Evolutionary conservation across 768 basidiomycete genomes (phyloP).

Genomic region (Pulveroboletus sp.): DNA sequence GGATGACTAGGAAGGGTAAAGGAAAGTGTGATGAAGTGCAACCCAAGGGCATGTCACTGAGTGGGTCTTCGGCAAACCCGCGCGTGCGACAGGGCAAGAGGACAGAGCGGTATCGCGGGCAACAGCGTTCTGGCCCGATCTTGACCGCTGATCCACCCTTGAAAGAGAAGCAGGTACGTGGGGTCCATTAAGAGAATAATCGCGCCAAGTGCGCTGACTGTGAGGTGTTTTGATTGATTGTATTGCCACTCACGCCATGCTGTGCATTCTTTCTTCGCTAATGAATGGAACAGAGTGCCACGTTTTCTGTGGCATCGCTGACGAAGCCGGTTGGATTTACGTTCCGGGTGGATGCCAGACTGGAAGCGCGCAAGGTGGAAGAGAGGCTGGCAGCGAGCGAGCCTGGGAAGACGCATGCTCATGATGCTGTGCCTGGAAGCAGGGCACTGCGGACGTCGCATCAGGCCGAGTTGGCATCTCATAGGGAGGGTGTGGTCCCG

Average conservation of each 20-base stretch:
- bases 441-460: constrained; percentile 50
- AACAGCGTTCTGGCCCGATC: constrained; percentile 14
- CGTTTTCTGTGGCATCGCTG: constrained; percentile 27
- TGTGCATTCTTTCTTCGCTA: constrained; percentile 16
- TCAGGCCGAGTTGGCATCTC: constrained; percentile 31
- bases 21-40: constrained; percentile 7
- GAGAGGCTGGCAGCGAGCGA: constrained; percentile 25
- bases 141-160: constrained; percentile 22
- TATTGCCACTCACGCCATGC: constrained; percentile 1
- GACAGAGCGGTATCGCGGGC: not conserved
- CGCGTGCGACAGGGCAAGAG: not conserved
- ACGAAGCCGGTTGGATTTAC: constrained; percentile 50
- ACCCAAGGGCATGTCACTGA: constrained; percentile 2
- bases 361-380: constrained; percentile 44
- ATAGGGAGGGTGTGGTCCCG: constrained; percentile 46
- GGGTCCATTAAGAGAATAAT: constrained; percentile 19
- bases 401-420: constrained; percentile 17
- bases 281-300: constrained; percentile 18
- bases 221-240: constrained; percentile 5
- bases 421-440: constrained; percentile 46
- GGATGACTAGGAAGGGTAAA: constrained; percentile 6
- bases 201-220: constrained; percentile 24
- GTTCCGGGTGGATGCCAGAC: constrained; percentile 46
- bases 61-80: constrained; percentile 4
- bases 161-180: constrained; percentile 29